Base-by-base conservation (phyloP, 2,329 filamentous ascomycete species). In the Botrytis deweyae region DNA sequence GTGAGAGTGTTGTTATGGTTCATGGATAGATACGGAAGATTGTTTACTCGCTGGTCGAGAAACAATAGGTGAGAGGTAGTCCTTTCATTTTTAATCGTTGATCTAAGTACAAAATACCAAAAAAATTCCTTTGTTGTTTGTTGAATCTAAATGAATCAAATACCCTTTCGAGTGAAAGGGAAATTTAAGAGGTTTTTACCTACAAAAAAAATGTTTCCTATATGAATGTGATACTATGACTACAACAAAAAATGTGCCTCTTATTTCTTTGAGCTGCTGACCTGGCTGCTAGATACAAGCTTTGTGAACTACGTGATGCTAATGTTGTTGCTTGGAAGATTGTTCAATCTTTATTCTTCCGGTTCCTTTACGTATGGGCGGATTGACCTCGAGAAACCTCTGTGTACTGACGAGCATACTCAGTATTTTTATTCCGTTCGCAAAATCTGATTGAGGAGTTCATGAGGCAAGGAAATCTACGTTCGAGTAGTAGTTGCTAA, bases 311-410 rank as follows among this genome's bases (percentile, higher is more conserved):
- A 0, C 18, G 62, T 44, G 4, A 64, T 63, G 2, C 3, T 5
- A n/a, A 40, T 40, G 8, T 16, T 25, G 38, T 40, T 40, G 36
- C 16, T 38, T 18, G 10, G 0, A 40, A 8, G 2, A n/a, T n/a
- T n/a, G 22, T 16, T 40, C 12, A 20, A 62, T 25, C 9, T 3
- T 38, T 62, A 38, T 38, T 10, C 2, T n/a, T n/a, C 12, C 5
- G 5, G 52, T 59, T 59, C 18, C 16, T 61, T 38, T 61, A 10
- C 7, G 10, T 25, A 6, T 25, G 20, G 25, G 20, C 8, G 5
- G 9, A 2, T 62, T 1, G 12, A 8, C 12, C 25, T 29, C 12
- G 5, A 55, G 6, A 55, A 3, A 0, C 12, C 25, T 0, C 2
- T 16, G 0, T 55, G 12, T 55, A 16, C 25, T 8, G 4, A 29